Evolutionary conservation across 768 basidiomycete genomes (phyloP), one percentile per base, ranked within the genome.

Genomic region (Macrolepiota fuliginosa): DNA sequence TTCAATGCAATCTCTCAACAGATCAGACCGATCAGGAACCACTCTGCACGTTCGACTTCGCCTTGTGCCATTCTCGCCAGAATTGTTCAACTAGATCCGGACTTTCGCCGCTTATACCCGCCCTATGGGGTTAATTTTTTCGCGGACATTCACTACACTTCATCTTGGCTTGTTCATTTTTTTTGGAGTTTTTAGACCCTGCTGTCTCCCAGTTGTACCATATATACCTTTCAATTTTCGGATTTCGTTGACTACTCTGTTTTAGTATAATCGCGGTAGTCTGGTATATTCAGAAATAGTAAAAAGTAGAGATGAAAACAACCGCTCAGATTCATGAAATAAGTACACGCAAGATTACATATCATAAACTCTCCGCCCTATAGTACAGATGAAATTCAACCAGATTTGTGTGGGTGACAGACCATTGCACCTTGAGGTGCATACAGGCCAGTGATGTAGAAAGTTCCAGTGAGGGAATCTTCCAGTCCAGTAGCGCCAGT

Each of bases 391-490:
- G 17, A 27, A 40, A 15, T 13, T 35, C 35, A 61, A 10, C 19
- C 37, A 39, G 53, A 54, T 65, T 66, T 56, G 36, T 56, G 61
- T 3, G 71, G 70, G 40, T 63, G 67, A 65, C 88, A 89, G 3
- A 81, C 74, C 52, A 89, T 69, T 47, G 84, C 63, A 1, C 87
- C 88, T 22, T 76, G 73, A 46, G 81, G 77, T 11, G 76, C 78
- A 64, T 90, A 90, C 55, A 90, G 69, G 1, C 88, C 89, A 3
- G 79, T 73, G 12, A 88, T 66, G 63, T 85, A 89, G 15, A 89
- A 66, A 0, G 64, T 67, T 0, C 83, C 84, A 0, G 81, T 79
- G 12, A 71, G 65, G 0, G 77, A 71, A 68, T 90, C 88, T 37
- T 77, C 69, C 64, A 89, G 61, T 1, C 76, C 81, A 7, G 86